phyloP scores from a whole-genome alignment of 2,329 filamentous ascomycete genomes.

The Beauveria caledonica region DNA sequence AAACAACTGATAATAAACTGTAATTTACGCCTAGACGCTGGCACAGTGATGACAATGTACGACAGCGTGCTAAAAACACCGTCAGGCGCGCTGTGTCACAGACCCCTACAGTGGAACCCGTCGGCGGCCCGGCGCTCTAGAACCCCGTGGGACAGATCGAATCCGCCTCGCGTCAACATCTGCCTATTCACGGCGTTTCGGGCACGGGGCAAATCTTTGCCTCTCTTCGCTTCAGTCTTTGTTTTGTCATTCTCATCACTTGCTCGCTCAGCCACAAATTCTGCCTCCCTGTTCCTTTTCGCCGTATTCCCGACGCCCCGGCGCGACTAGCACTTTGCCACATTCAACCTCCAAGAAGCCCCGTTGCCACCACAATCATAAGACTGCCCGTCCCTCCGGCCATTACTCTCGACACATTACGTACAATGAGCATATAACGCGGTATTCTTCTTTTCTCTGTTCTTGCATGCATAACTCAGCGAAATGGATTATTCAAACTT shows the following conservation, averaged over 20 bases:
- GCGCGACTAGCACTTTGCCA: background rate
- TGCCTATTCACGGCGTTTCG: background rate
- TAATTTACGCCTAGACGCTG: too few relatives aligned
- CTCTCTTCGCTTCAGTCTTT: background rate
- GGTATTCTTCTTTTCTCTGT: background rate
- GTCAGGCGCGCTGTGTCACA: background rate
- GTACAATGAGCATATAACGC: background rate
- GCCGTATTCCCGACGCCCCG: background rate
- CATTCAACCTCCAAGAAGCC: background rate
- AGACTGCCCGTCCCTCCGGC: background rate
- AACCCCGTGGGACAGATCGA: background rate
- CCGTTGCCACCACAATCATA: background rate
- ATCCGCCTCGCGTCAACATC: constrained; percentile 1
- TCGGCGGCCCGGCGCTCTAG: background rate
- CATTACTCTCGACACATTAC: background rate
- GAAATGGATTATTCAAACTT: constrained; percentile 67
- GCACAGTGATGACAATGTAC: too few relatives aligned
- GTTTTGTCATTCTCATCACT: background rate
- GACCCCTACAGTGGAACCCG: background rate
- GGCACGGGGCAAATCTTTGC: background rate
- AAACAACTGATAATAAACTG: too few relatives aligned
- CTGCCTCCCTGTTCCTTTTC: background rate
- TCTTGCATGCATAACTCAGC: constrained; percentile 1
- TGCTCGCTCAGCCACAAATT: background rate
- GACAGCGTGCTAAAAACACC: too few relatives aligned